A percentile compares a stretch with the other conserved stretches of the same genome.
Conservation (phyloP, 768 basidiomycete species). For the Lentinula edodes region DNA sequence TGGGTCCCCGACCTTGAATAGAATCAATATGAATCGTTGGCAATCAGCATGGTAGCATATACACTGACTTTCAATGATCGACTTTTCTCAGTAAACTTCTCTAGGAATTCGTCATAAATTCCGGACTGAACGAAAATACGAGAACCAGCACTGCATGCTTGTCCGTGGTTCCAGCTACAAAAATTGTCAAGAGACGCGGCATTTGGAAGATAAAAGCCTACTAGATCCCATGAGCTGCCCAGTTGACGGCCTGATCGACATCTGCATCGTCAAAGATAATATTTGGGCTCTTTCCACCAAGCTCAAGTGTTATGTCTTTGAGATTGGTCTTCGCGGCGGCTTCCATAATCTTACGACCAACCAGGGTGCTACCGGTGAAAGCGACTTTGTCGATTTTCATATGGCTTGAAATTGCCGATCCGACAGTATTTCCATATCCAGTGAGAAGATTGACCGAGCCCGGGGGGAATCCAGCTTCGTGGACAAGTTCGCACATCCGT, state of each 20-base stretch:
- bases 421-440: conserved; percentile 70
- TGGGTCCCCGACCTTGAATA: conserved; percentile 46
- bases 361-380: conserved; percentile 82
- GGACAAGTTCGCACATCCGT: conserved; percentile 33
- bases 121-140: conserved; percentile 62
- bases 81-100: conserved; percentile 41
- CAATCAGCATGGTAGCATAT: conserved; percentile 5
- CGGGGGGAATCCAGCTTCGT: conserved; percentile 53
- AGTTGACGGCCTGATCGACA: conserved; percentile 65
- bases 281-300: conserved; percentile 74
- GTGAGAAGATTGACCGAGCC: conserved; percentile 68
- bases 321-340: conserved; percentile 78
- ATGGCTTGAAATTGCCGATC: conserved; percentile 65
- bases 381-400: conserved; percentile 71
- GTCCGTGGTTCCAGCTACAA: conserved; percentile 57
- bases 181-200: not conserved
- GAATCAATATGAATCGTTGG: conserved; percentile 23
- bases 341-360: conserved; percentile 76
- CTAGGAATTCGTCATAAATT: conserved; percentile 54
- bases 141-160: conserved; percentile 64
- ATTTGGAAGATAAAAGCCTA: conserved; percentile 23
- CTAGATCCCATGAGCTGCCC: conserved; percentile 73
- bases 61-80: conserved; percentile 23
- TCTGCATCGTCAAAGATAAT: conserved; percentile 74
- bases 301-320: conserved; percentile 79